Evolutionary conservation across 2,329 filamentous ascomycete species (phyloP).

Genomic region (Epichloe gansuensis): DNA sequence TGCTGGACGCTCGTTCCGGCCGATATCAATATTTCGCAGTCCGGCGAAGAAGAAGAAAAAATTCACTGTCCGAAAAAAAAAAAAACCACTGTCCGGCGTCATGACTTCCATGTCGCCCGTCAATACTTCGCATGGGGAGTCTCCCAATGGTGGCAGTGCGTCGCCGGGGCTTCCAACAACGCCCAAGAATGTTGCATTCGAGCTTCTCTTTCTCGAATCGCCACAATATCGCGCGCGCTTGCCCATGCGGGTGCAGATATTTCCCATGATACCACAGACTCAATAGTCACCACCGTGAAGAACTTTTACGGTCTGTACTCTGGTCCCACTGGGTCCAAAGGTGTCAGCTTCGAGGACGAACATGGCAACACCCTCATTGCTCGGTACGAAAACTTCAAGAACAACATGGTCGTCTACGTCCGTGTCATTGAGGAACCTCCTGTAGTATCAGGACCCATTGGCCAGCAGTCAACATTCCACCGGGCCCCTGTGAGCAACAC

Average conservation of each 20-base stretch:
- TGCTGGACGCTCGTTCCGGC: conserved; percentile 10
- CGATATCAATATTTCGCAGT: conserved; percentile 4
- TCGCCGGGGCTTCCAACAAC: conserved; percentile 35
- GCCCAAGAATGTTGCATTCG: conserved; percentile 69
- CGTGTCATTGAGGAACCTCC: conserved; percentile 59
- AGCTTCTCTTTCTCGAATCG: conserved; percentile 57
- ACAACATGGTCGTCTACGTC: conserved; percentile 90
- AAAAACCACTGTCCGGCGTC: background rate
- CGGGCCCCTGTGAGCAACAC: conserved; percentile 32
- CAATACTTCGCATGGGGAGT: conserved; percentile 21
- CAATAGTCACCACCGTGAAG: conserved; percentile 95
- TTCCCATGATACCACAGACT: conserved; percentile 91
- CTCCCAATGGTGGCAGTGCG: conserved; percentile 30
- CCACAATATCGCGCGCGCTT: conserved; percentile 61
- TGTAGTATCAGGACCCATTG: conserved; percentile 35
- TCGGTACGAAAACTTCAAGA: conserved; percentile 86
- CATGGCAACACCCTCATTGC: conserved; percentile 85
- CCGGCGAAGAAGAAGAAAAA: background rate
- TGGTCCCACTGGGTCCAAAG: conserved; percentile 53
- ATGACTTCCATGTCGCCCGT: conserved; percentile 38
- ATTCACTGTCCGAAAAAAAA: background rate
- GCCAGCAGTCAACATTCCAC: conserved; percentile 31
- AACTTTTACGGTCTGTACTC: conserved; percentile 98
- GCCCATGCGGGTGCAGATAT: conserved; percentile 83
- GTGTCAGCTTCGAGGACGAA: conserved; percentile 91